Base-by-base conservation (phyloP, 2,329 filamentous ascomycete genomes). In the Hortaea werneckii region DNA sequence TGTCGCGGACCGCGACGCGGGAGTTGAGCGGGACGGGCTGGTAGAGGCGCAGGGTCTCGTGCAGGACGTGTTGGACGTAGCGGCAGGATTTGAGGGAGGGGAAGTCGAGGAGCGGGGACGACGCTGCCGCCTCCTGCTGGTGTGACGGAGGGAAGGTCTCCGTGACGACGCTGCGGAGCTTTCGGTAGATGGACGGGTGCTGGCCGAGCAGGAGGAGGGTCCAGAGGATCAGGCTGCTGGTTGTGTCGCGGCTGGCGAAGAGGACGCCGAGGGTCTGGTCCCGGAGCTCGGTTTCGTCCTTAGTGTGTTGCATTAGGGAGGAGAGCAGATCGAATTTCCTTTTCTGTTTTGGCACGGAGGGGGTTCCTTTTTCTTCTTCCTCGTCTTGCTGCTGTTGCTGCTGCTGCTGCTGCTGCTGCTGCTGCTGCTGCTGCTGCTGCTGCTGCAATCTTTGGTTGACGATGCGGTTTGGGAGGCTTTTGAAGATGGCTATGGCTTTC, bases 191-290 rank as follows among this genome's bases (percentile, higher is more conserved):
- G 1, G 52, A 41, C 1, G 57, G 58, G 28, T 63, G 52, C 6
- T 57, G 50, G 2, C 59, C 54, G 5, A 66, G 47, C 2, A 49
- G 50, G 37, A 57, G 61, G 45, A 68, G 51, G 35, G 69, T 58
- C 69, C 71, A 77, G 7, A 70, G 67, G 1, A 80, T 58, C 3
- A 74, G 66, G 42, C 66, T 66, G 1, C 75, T 76, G 0, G 75
- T 79, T 0, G 77, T 80, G 51, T 81, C 78, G 10, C 77, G 66
- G 1, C 76, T 77, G 0, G 76, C 77, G 0, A 78, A 62, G 41
- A 80, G 70, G 49, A 79, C 71, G 45, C 49, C 53, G 11, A 63
- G 46, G 6, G 53, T 50, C 42, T 64, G 56, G 34, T 56, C 54
- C 11, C 53, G 54, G 27, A 63, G 48, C 40, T 56, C 52, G 10